These are phyloP conservation scores for Coemansia sp. DNA, from an alignment of 192 early-diverging fungal species.

Conservation along the genomic window DNA sequence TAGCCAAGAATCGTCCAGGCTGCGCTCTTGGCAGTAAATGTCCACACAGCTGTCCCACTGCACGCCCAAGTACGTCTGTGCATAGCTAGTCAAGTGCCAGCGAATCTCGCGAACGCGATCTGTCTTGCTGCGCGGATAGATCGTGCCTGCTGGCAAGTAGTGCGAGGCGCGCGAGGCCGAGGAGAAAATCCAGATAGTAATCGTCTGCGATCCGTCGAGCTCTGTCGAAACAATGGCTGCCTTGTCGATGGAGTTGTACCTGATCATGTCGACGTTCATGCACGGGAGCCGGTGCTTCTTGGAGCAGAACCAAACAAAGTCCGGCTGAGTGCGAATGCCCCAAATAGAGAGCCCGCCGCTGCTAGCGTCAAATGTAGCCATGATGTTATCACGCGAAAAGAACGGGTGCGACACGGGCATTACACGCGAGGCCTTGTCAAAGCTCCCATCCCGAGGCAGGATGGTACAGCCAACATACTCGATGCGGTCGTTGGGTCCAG, in stretches of 20 bases:
- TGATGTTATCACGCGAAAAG: slow-evolving; percentile 50
- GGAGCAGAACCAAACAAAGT: slow-evolving; percentile 45
- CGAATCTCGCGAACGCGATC: slow-evolving; percentile 50
- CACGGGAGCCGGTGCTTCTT: slow-evolving; percentile 50
- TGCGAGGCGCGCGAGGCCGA: slow-evolving; percentile 54
- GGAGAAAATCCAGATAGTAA: slow-evolving; percentile 53
- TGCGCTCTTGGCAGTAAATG: slow-evolving; percentile 51
- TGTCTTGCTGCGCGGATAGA: slow-evolving; percentile 30
- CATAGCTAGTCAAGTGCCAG: slow-evolving; percentile 52
- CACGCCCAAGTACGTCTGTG: slow-evolving; percentile 52
- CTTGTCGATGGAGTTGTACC: slow-evolving; percentile 57
- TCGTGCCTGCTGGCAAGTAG: slow-evolving; percentile 51
- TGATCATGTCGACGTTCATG: slow-evolving; percentile 50
- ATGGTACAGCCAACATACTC: slow-evolving; percentile 20
- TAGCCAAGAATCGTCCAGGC: slow-evolving; percentile 41
- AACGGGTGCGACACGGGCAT: slow-evolving; percentile 52
- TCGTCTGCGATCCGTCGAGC: slow-evolving; percentile 26
- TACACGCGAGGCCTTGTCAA: slow-evolving; percentile 49
- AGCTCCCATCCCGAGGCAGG: slow-evolving; percentile 9
- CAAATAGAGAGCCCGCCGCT: slow-evolving; percentile 47
- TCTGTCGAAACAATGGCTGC: slow-evolving; percentile 50
- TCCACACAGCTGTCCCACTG: slow-evolving; percentile 50
- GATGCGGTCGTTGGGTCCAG: slow-evolving; percentile 6
- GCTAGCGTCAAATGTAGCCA: slow-evolving; percentile 47
- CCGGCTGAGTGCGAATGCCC: slow-evolving; percentile 37